phyloP scores from a whole-genome alignment of 371 early-diverging fungal species.

The Actinomortierella wolfii region DNA sequence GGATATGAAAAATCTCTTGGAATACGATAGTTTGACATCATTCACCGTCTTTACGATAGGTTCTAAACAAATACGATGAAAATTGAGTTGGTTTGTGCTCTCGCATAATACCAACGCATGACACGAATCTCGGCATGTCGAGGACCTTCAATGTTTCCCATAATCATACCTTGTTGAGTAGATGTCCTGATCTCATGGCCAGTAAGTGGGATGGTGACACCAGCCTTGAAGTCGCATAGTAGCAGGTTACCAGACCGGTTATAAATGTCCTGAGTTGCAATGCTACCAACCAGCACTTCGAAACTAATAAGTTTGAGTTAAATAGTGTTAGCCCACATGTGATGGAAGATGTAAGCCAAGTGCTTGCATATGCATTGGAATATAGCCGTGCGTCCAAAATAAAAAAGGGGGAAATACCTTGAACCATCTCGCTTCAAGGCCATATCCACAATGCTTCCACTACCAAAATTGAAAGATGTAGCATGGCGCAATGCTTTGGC shows the following conservation, averaged over 20 bases:
- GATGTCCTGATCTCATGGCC: conserved; percentile 14
- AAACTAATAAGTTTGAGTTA: too few species aligned
- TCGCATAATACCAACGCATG: too few species aligned
- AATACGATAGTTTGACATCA: conserved; percentile 35
- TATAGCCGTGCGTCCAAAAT: too few species aligned
- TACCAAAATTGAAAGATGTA: conserved; percentile 28
- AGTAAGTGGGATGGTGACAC: conserved; percentile 8
- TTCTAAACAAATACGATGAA: too few species aligned
- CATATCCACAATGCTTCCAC: conserved; percentile 42
- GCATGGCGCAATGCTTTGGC: conserved; percentile 11
- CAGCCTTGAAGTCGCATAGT: conserved; percentile 20
- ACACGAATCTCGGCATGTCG: too few species aligned
- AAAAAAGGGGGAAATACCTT: conserved; percentile 3
- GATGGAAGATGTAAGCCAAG: too few species aligned
- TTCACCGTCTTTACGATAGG: conserved; percentile 18
- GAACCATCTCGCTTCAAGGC: conserved; percentile 18
- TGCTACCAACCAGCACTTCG: conserved; percentile 13
- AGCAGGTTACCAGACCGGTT: conserved; percentile 38
- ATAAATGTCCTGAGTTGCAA: conserved; percentile 36
- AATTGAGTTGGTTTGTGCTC: too few species aligned
- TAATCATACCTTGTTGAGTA: too few species aligned
- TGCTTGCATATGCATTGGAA: too few species aligned
- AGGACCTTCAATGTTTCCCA: too few species aligned
- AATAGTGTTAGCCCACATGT: too few species aligned
- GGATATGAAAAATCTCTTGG: conserved; percentile 25